Evolutionary conservation across 1,284 basidiomycete genomes (phyloP).

Genomic region (Pterulicium gracile): DNA sequence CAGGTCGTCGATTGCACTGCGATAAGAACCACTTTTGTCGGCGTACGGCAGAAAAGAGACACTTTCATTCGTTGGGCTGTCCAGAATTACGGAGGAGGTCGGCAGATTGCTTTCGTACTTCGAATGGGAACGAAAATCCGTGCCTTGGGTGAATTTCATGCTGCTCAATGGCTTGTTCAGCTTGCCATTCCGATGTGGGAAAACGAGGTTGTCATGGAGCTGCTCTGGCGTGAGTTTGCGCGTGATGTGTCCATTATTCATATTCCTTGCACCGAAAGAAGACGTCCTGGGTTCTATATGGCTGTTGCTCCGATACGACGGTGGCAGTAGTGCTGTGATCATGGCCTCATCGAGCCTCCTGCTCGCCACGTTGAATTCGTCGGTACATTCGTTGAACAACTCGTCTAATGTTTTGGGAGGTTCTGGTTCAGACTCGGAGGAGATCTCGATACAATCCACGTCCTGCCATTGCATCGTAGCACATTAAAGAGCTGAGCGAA

Average conservation of each 20-base stretch:
- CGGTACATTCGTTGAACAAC: neutral
- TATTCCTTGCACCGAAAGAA: neutral
- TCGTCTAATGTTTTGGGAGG: neutral
- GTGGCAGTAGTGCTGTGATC: too few species aligned
- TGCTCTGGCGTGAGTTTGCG: neutral
- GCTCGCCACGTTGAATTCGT: too few species aligned
- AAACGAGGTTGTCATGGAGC: neutral
- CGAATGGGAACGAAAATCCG: neutral
- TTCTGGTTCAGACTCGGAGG: neutral
- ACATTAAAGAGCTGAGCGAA: too few species aligned
- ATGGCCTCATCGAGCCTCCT: too few species aligned
- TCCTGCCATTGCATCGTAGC: too few species aligned
- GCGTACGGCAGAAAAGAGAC: neutral
- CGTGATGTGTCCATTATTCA: neutral
- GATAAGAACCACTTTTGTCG: too few species aligned
- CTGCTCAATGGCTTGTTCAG: neutral
- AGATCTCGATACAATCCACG: neutral
- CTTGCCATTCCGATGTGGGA: too few species aligned
- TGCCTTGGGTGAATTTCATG: neutral
- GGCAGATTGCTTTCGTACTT: neutral
- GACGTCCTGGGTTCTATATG: neutral
- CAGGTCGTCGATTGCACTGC: too few species aligned
- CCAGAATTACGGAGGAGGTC: neutral
- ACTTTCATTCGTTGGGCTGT: neutral
- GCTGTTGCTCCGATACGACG: neutral